phyloP scores from a whole-genome alignment of 140 eudicot species.

The Flaveria floridana region DNA sequence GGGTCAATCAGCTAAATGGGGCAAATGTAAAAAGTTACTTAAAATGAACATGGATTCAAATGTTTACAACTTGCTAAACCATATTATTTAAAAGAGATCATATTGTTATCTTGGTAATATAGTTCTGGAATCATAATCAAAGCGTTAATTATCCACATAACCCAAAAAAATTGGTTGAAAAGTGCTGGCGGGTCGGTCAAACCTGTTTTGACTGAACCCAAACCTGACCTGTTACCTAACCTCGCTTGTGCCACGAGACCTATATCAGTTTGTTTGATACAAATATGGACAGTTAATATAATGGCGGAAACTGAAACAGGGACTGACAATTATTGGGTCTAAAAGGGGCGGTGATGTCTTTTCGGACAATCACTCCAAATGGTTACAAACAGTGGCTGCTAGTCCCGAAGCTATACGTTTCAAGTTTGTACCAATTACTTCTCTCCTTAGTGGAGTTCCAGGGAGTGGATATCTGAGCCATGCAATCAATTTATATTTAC shows the following conservation, averaged over 20 bases:
- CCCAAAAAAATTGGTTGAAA: not conserved
- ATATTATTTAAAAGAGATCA: not conserved
- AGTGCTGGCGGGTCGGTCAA: slow-evolving; percentile 1
- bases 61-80: not conserved
- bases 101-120: slow-evolving; percentile 2
- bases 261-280: not conserved
- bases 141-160: not conserved
- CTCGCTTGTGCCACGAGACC: not conserved
- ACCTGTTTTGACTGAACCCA: slow-evolving; percentile 2
- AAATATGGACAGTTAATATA: slow-evolving; percentile 22
- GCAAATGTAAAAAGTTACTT: not conserved
- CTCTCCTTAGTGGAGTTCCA: slow-evolving; percentile 88
- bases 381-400: slow-evolving; percentile 87
- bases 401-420: slow-evolving; percentile 80
- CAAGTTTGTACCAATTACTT: slow-evolving; percentile 89
- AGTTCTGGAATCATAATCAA: not conserved
- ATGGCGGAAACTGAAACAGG: slow-evolving; percentile 52
- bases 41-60: not conserved
- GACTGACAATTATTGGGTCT: slow-evolving; percentile 73
- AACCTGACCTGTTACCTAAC: not conserved
- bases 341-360: slow-evolving; percentile 95
- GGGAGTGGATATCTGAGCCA: slow-evolving; percentile 99
- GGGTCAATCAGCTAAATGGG: not conserved
- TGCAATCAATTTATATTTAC: slow-evolving; percentile 86
- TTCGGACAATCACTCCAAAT: slow-evolving; percentile 79